A percentile compares a stretch with the other conserved stretches of the same genome.
Evolutionary conservation across 2,329 filamentous ascomycete genomes (phyloP).

Genomic region (Diaporthe sp.): DNA sequence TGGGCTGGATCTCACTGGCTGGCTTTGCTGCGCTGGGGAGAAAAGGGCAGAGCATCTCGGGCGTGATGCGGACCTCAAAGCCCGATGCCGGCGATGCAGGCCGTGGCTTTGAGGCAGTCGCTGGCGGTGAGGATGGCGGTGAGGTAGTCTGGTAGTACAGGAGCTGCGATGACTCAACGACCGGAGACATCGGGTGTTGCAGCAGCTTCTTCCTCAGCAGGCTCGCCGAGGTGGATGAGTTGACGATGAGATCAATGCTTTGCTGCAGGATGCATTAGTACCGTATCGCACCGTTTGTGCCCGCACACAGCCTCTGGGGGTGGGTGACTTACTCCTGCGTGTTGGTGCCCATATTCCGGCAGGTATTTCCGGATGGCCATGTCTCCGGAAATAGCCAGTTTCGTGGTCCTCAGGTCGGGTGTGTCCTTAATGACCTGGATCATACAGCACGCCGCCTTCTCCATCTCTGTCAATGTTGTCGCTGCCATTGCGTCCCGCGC

Average conservation of each 20-base stretch:
- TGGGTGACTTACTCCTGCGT: constrained; percentile 37
- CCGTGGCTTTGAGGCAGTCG: constrained; percentile 14
- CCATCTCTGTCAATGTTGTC: constrained; percentile 36
- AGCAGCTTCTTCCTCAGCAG: constrained; percentile 41
- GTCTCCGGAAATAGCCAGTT: constrained; percentile 38
- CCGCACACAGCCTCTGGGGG: not conserved
- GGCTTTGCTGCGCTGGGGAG: constrained; percentile 39
- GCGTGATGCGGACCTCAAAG: constrained; percentile 41
- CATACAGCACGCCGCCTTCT: constrained; percentile 39
- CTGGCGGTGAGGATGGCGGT: constrained; percentile 31
- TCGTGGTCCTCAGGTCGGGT: constrained; percentile 39
- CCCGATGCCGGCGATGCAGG: constrained; percentile 22
- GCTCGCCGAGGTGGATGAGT: constrained; percentile 40
- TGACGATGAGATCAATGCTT: constrained; percentile 40
- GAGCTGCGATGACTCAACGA: constrained; percentile 35
- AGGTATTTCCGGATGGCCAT: constrained; percentile 40
- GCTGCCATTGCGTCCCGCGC: constrained; percentile 37
- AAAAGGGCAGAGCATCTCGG: constrained; percentile 42
- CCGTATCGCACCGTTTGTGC: too few relatives aligned
- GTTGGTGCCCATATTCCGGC: constrained; percentile 29
- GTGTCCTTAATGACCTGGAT: constrained; percentile 43
- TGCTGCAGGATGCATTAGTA: constrained; percentile 31
- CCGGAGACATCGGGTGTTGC: constrained; percentile 40
- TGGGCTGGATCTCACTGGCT: constrained; percentile 34
- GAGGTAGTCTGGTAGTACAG: constrained; percentile 39